Conservation (phyloP, 352 stramenopile species). For the Pythium myriotylum region DNA sequence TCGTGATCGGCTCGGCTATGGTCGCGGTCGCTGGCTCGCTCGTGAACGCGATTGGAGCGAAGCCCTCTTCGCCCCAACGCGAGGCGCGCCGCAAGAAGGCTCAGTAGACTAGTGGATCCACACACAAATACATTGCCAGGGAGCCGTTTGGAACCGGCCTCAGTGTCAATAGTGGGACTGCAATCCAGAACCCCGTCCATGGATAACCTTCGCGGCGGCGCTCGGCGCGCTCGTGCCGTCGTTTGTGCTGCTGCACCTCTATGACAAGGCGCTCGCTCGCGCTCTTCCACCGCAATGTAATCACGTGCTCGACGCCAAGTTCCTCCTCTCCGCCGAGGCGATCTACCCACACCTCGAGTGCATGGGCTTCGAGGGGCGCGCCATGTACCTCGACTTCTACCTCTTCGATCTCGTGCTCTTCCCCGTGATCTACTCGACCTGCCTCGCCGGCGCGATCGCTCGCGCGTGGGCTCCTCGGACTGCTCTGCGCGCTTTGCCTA, state of each 20-base stretch:
- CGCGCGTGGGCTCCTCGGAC: constrained; percentile 19
- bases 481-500: constrained; percentile 24
- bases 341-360: constrained; percentile 35
- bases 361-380: constrained; percentile 26
- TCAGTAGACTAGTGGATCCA: too few species aligned
- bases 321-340: constrained; percentile 7
- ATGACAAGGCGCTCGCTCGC: constrained; percentile 18
- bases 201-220: constrained; percentile 28
- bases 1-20: constrained; percentile 20
- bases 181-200: constrained; percentile 1
- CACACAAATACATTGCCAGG: too few species aligned
- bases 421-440: constrained; percentile 30
- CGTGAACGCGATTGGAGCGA: background rate
- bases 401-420: constrained; percentile 34
- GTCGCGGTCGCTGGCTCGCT: constrained; percentile 30
- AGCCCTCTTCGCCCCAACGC: too few species aligned
- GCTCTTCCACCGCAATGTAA: constrained; percentile 24
- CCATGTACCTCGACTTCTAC: constrained; percentile 34
- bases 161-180: background rate
- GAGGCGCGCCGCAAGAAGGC: too few species aligned
- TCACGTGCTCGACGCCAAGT: constrained; percentile 27
- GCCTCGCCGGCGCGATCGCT: constrained; percentile 16
- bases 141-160: too few species aligned
- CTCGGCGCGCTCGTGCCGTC: constrained; percentile 29
- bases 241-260: constrained; percentile 21